A percentile compares a stretch with the other conserved stretches of the same genome.
Evolutionary conservation across 2,329 filamentous ascomycete species (phyloP).

Genomic region (Mollisia scopiformis): DNA sequence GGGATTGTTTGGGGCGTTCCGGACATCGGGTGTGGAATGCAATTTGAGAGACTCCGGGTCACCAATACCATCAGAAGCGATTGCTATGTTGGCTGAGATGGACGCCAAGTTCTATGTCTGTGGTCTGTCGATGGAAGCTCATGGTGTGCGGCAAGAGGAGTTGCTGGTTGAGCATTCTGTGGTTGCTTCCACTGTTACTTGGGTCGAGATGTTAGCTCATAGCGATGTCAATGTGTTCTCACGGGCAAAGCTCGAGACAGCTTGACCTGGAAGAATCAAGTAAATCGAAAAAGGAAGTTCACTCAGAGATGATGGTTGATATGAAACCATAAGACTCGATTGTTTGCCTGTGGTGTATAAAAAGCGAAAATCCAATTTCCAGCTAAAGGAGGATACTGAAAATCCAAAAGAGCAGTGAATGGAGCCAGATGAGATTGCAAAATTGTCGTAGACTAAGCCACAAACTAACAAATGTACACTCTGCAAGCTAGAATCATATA

Average conservation of each 20-base stretch:
- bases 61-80: neutral
- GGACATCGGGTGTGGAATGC: neutral
- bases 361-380: too few species aligned
- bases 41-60: conserved; percentile 1
- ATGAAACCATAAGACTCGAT: too few species aligned
- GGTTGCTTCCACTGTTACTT: neutral
- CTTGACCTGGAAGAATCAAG: conserved; percentile 1
- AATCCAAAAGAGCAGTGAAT: too few species aligned
- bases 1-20: neutral
- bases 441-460: too few species aligned
- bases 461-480: too few species aligned
- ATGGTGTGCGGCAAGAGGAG: conserved; percentile 3
- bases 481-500: too few species aligned
- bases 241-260: neutral
- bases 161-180: neutral
- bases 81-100: conserved; percentile 4
- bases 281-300: too few species aligned
- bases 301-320: too few species aligned
- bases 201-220: conserved; percentile 1
- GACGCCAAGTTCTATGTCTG: conserved; percentile 7
- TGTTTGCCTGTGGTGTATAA: too few species aligned
- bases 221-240: conserved; percentile 10
- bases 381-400: too few species aligned
- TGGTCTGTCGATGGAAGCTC: neutral
- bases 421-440: too few species aligned